Base-by-base conservation (phyloP, 1,139 yeast genomes). In the Petasospora rhodanensis region DNA sequence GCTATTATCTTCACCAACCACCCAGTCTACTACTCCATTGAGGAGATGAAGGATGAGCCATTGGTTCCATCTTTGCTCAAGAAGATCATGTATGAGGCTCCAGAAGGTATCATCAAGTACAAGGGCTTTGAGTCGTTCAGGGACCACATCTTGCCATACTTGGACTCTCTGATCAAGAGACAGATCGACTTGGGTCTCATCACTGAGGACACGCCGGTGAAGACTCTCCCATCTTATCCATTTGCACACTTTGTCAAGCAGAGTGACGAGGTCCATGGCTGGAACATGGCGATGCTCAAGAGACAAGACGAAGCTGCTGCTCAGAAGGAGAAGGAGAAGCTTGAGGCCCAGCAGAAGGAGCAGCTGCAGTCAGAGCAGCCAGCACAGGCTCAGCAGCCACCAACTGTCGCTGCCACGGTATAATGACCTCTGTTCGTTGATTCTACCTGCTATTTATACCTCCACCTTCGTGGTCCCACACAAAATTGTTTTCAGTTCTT, bases 31-130 rank as follows among this genome's bases (percentile, higher is more conserved):
- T 80, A 80, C 56, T 67, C 78, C 3, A 64, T 80, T 37, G 86
- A 78, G 17, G 87, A 80, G 50, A 79, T 80, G 86, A 79, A 78
- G 51, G 84, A 80, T 52, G 89, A 80, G 51, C 86, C 87, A 7
- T 55, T 75, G 58, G 65, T 80, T 21, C 87, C 87, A n/a, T 73
- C 83, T 1, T 62, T 79, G 34, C 53, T 79, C 32, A 69, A 70
- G 46, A 78, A 77, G 50, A 75, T 79, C 34, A 58, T 80, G 22
- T 72, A 61, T 42, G 85, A 79, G 52, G 86, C 76, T 0, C 86
- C 86, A 5, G 76, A 73, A 42, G 70, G 69, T 33, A 79, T 80
- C 39, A 57, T 75, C 49, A 71, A 75, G 52, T 80, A 79, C 57
- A 80, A 80, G 52, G 69, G 69, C 41, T 79, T 79, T 46, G 73